These are phyloP conservation scores for Phialophora chinensis DNA, from an alignment of 2,329 filamentous ascomycete species.

Conservation along the genomic window DNA sequence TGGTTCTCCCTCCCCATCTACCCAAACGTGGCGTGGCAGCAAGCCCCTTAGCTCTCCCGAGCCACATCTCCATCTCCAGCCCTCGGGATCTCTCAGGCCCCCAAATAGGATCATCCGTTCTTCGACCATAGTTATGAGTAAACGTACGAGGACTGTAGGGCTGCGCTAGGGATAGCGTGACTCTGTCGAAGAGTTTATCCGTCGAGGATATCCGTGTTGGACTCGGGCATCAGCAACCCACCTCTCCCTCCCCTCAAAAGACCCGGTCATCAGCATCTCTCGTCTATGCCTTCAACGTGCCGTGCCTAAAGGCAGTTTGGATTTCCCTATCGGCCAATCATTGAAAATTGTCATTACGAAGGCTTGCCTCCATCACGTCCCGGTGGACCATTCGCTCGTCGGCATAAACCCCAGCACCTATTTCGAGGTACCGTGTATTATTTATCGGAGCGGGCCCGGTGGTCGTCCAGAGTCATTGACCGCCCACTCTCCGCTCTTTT, in stretches of 20 bases:
- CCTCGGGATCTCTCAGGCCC: constrained; percentile 25
- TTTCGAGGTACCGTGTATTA: constrained; percentile 30
- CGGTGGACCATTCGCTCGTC: constrained; percentile 6
- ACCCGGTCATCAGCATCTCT: constrained; percentile 27
- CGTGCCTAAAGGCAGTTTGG: constrained; percentile 23
- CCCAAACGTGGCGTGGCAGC: constrained; percentile 21
- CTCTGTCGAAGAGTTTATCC: constrained; percentile 30
- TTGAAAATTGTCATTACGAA: constrained; percentile 16
- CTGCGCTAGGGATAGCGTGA: constrained; percentile 24
- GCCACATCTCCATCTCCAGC: constrained; percentile 26
- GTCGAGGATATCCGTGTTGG: constrained; percentile 24
- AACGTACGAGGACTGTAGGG: constrained; percentile 26
- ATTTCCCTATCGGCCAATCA: constrained; percentile 22
- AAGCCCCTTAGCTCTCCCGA: constrained; percentile 8
- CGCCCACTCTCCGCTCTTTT: constrained; percentile 25
- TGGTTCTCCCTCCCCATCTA: constrained; percentile 14
- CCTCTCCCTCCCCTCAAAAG: constrained; percentile 22
- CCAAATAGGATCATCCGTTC: constrained; percentile 29
- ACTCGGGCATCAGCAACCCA: constrained; percentile 28
- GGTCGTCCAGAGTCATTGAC: constrained; percentile 21
- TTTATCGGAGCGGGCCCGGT: constrained; percentile 30
- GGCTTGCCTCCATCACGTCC: constrained; percentile 19
- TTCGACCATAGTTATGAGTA: constrained; percentile 19
- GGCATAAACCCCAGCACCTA: constrained; percentile 26
- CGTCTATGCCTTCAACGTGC: constrained; percentile 23